Evolutionary conservation across 768 basidiomycete species (phyloP).

Genomic region (Phaffia australis): DNA sequence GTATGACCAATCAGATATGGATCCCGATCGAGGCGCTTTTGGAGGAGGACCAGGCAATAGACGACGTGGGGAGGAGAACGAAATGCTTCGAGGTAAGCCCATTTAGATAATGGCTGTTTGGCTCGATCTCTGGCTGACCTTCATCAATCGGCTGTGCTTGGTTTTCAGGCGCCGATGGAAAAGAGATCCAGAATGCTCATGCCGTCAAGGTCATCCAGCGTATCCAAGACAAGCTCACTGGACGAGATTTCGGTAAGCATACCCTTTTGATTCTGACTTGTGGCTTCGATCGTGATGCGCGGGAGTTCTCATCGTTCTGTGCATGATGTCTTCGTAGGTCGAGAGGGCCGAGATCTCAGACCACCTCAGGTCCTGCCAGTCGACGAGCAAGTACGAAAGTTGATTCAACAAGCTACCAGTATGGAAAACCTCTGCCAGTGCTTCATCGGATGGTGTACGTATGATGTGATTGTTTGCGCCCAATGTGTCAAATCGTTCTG

Average conservation of each 20-base stretch:
- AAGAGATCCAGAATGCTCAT: constrained; percentile 77
- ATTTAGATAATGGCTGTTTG: background rate
- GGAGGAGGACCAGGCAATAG: constrained; percentile 70
- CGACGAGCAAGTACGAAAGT: constrained; percentile 74
- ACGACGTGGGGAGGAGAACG: constrained; percentile 75
- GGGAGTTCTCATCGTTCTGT: constrained; percentile 6
- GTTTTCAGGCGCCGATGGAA: constrained; percentile 46
- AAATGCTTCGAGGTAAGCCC: constrained; percentile 72
- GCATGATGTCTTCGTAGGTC: background rate
- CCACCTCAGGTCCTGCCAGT: constrained; percentile 64
- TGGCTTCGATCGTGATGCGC: background rate
- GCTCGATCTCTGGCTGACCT: background rate
- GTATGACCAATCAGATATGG: constrained; percentile 21
- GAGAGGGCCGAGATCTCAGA: constrained; percentile 80
- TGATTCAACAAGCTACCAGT: constrained; percentile 86
- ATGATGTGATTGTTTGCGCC: background rate
- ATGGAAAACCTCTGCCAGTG: constrained; percentile 93
- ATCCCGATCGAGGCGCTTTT: constrained; percentile 45
- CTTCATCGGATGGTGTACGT: constrained; percentile 48
- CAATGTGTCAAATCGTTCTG: background rate
- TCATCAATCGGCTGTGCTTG: background rate
- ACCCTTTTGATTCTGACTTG: background rate
- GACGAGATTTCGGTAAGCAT: constrained; percentile 40
- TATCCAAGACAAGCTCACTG: constrained; percentile 88
- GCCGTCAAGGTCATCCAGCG: constrained; percentile 88